These are phyloP conservation scores for Fonsecaea pugnacius DNA, from an alignment of 2,329 filamentous ascomycete species.

Conservation along the genomic window DNA sequence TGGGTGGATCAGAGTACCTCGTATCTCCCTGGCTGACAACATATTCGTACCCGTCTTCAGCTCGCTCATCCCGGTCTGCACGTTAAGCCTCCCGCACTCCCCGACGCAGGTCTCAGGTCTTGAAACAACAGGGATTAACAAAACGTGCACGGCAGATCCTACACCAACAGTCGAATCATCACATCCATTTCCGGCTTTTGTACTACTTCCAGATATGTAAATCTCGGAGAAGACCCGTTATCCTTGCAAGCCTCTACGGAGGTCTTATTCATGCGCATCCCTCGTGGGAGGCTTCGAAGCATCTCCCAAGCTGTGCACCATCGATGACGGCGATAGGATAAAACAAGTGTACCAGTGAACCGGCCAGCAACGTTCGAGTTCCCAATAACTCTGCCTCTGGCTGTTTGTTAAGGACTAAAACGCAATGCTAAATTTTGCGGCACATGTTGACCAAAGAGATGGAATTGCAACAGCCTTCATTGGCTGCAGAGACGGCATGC, in stretches of 20 bases:
- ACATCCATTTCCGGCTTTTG: neutral
- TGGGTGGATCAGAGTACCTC: no score
- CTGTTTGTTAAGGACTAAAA: neutral
- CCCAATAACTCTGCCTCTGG: neutral
- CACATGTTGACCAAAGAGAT: neutral
- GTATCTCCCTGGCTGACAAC: no score
- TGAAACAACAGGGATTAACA: neutral
- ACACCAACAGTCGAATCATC: neutral
- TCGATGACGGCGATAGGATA: neutral
- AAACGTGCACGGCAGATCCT: neutral
- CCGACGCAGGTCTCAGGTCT: neutral
- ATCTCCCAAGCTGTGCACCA: neutral
- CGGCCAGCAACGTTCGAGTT: neutral
- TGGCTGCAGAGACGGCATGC: neutral
- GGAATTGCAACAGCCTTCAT: neutral
- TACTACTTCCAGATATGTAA: neutral
- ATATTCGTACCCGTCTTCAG: neutral
- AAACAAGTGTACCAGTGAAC: neutral
- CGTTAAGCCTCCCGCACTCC: neutral
- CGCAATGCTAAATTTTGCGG: neutral
- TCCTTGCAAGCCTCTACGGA: neutral
- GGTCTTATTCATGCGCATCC: neutral
- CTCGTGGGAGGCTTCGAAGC: neutral
- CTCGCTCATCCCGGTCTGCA: neutral
- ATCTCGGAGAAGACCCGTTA: neutral